Evolutionary conservation across 164 flowering plant species (phyloP), one percentile per base, ranked within the genome.

Genomic region (Platanus orientalis): DNA sequence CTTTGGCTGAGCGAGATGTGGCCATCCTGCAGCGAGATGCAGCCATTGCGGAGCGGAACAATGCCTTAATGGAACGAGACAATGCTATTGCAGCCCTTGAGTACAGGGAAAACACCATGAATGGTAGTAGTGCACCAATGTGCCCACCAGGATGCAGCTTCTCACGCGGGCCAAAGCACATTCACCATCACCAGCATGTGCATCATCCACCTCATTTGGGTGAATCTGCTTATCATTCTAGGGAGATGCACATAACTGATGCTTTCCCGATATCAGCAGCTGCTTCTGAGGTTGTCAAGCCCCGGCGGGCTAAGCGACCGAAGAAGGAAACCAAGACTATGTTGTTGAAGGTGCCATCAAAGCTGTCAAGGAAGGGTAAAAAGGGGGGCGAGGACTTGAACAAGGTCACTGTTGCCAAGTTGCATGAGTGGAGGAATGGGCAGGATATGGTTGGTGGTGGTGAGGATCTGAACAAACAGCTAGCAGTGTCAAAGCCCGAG

Each of bases 61-160:
- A 72, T 63, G 99, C 87, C 44, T 53, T 86, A 28, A 67, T 72
- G 62, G 81, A 76, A 78, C 83, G 85, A 64, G 90, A 71, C 28
- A 80, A 67, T 63, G 84, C 96, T 25, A 58, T 89, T 40, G 88
- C 91, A 25, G 78, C 90, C 64, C 86, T 90, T 20, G 89, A 87
- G 56, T 88, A 83, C 54, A 78, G 87, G 6, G 90, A 81, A 16
- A 81, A 71, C 62, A 63, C 84, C 54, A 71, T 83, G 70, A 78
- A 68, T 30, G 66, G 66, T 51, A 65, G 72, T 53, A 73, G 73
- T 50, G 69, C 73, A 55, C 70, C 90, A 17, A 50, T 79, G 25
- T 78, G 83, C 60, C 83, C 84, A 27, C 75, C 88, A 4, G 84
- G 82, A 30, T 83, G 79, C 73, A 80, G 78, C 60, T 66, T 76